Conservation (phyloP, 1,139 yeast genomes). For the Arxiozyma bovina region DNA sequence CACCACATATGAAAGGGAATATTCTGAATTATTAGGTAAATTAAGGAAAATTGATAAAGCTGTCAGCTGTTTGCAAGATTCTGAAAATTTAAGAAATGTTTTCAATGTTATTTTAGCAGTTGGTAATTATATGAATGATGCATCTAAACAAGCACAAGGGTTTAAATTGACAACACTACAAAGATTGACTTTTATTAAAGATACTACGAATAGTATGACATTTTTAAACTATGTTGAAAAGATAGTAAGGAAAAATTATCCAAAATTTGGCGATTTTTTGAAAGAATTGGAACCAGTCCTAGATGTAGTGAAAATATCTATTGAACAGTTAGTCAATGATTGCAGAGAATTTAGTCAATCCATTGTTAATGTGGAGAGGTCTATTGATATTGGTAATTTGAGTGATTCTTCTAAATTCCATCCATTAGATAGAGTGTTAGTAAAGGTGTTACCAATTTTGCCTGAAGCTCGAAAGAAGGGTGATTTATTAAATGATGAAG, state of each 20-base stretch:
- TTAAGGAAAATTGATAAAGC: slow-evolving; percentile 57
- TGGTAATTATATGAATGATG: slow-evolving; percentile 78
- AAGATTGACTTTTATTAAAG: slow-evolving; percentile 67
- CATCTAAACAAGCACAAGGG: slow-evolving; percentile 72
- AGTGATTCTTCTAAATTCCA: slow-evolving; percentile 70
- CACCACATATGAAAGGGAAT: slow-evolving; percentile 58
- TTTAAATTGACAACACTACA: slow-evolving; percentile 68
- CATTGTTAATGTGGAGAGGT: slow-evolving; percentile 60
- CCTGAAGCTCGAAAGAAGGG: slow-evolving; percentile 64
- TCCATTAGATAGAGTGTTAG: slow-evolving; percentile 58
- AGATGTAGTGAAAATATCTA: slow-evolving; percentile 55
- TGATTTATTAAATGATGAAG: slow-evolving; percentile 55
- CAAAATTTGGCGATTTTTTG: slow-evolving; percentile 51
- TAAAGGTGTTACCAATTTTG: slow-evolving; percentile 52
- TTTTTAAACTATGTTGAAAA: slow-evolving; percentile 75
- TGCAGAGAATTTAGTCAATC: slow-evolving; percentile 50
- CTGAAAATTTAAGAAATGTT: slow-evolving; percentile 52
- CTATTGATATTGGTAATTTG: slow-evolving; percentile 66
- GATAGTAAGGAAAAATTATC: slow-evolving; percentile 57
- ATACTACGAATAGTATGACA: slow-evolving; percentile 68
- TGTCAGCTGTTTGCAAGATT: slow-evolving; percentile 49
- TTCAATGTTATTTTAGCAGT: slow-evolving; percentile 73
- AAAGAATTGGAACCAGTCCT: slow-evolving; percentile 52
- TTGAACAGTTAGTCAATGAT: slow-evolving; percentile 58
- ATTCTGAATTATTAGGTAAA: slow-evolving; percentile 54